phyloP scores from a whole-genome alignment of 106 monocot genomes.

The Dendrobium catenatum region DNA sequence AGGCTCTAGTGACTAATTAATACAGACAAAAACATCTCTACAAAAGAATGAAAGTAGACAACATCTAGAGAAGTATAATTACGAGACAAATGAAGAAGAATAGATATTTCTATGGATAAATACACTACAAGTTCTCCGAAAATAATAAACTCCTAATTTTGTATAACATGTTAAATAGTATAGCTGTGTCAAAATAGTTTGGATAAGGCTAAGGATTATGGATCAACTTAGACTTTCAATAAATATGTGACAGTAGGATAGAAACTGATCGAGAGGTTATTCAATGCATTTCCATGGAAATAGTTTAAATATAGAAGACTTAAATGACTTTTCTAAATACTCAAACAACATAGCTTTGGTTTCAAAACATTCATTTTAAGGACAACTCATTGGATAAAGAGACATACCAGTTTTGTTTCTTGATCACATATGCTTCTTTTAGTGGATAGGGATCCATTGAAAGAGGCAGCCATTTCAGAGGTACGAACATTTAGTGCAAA shows the following conservation, averaged over 20 bases:
- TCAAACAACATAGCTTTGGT: not conserved
- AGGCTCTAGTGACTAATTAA: too few species aligned
- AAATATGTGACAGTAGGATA: not conserved
- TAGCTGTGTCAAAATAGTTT: not conserved
- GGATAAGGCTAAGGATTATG: not conserved
- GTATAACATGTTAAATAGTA: not conserved
- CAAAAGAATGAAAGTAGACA: not conserved
- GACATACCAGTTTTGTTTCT: conserved; percentile 16
- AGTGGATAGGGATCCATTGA: not conserved
- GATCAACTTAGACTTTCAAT: not conserved
- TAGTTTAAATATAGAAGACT: not conserved
- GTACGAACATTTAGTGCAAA: too few species aligned
- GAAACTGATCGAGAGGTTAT: not conserved
- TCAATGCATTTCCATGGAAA: not conserved
- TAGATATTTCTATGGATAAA: not conserved
- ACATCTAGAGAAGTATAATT: not conserved
- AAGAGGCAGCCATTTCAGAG: too few species aligned
- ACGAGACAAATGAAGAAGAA: not conserved
- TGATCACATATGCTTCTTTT: conserved; percentile 12
- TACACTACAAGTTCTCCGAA: not conserved
- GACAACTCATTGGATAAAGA: not conserved
- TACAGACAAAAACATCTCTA: too few species aligned
- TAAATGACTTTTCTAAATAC: not conserved
- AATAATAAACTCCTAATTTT: not conserved
- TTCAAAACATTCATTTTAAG: not conserved